A percentile compares a stretch with the other conserved stretches of the same genome.
phyloP scores from a whole-genome alignment of 768 basidiomycete genomes.

The Mycena haematopus region DNA sequence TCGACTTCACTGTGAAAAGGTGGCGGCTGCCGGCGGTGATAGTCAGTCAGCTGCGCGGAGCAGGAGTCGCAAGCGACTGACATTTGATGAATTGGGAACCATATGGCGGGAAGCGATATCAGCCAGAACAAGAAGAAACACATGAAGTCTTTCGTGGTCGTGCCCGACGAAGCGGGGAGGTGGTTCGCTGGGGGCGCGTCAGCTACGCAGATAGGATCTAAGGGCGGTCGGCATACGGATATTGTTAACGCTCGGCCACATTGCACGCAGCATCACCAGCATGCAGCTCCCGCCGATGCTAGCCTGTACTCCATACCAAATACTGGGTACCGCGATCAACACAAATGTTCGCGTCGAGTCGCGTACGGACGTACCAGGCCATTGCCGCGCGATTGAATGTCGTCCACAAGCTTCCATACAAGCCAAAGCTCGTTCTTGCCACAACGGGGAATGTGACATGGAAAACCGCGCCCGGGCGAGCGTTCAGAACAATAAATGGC shows the following conservation, averaged over 20 bases:
- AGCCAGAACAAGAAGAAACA: conserved; percentile 91
- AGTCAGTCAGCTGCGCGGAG: neutral
- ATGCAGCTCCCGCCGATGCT: conserved; percentile 86
- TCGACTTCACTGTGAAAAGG: conserved; percentile 80
- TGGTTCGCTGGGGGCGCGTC: conserved; percentile 60
- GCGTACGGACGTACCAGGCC: conserved; percentile 59
- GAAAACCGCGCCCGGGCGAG: conserved; percentile 76
- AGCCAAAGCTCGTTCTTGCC: conserved; percentile 75
- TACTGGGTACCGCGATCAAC: conserved; percentile 40
- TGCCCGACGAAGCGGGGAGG: conserved; percentile 77
- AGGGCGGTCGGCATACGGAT: conserved; percentile 56
- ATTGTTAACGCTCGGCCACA: conserved; percentile 76
- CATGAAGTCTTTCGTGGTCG: conserved; percentile 75
- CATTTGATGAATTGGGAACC: conserved; percentile 86
- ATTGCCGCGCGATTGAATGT: conserved; percentile 77
- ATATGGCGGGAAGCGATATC: conserved; percentile 78
- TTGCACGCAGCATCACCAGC: conserved; percentile 73
- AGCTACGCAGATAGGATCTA: neutral
- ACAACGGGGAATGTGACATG: conserved; percentile 83
- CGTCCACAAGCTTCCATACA: conserved; percentile 82
- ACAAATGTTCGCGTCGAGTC: neutral
- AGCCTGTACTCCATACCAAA: conserved; percentile 82
- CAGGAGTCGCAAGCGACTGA: conserved; percentile 39
- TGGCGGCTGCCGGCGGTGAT: conserved; percentile 55
- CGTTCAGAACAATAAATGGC: conserved; percentile 79